Evolutionary conservation across 2,329 filamentous ascomycete species (phyloP).

Genomic region (Xylariaceae sp.): DNA sequence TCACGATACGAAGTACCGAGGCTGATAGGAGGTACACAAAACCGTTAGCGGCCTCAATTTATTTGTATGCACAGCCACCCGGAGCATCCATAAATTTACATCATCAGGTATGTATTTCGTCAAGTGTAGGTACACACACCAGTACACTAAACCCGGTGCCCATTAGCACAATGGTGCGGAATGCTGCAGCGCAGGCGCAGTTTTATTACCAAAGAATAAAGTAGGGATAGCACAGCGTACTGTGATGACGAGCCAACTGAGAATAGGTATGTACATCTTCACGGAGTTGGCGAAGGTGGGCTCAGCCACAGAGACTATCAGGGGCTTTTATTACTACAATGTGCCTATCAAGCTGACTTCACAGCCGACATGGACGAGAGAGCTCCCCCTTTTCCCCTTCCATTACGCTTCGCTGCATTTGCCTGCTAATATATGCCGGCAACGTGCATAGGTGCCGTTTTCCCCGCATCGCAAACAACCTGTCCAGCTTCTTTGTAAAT

Average conservation of each 20-base stretch:
- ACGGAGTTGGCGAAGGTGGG: slow-evolving; percentile 9
- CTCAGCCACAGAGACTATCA: slow-evolving; percentile 13
- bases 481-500: not conserved
- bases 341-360: slow-evolving; percentile 5
- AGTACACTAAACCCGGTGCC: not conserved
- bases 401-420: not conserved
- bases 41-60: no score
- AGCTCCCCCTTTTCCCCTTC: not conserved
- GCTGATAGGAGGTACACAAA: no score
- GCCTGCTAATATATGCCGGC: not conserved
- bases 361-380: slow-evolving; percentile 8
- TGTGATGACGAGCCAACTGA: no score
- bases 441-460: not conserved
- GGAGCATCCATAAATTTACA: no score
- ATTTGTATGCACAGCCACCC: no score
- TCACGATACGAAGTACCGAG: no score
- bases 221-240: no score
- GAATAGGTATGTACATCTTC: not conserved
- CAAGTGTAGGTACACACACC: not conserved
- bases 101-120: no score
- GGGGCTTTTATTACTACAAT: no score
- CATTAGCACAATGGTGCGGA: not conserved
- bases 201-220: not conserved
- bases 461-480: not conserved
- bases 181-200: not conserved